A percentile compares a stretch with the other conserved stretches of the same genome.
phyloP scores from a whole-genome alignment of 2,329 filamentous ascomycete genomes.

The Colletotrichum godetiae region DNA sequence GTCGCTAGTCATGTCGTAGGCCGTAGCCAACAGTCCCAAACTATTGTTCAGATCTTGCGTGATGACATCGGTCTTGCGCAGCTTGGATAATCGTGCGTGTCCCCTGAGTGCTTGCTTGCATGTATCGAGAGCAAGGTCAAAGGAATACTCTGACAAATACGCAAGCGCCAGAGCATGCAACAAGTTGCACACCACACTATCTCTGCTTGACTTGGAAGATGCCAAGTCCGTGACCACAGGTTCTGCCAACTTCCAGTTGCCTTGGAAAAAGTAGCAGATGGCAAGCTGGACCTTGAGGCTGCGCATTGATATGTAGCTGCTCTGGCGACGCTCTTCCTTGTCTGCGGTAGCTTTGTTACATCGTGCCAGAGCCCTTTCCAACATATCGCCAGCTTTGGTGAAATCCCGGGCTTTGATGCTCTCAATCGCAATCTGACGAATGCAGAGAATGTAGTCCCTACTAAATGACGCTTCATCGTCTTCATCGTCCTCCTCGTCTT shows the following conservation, averaged over 20 bases:
- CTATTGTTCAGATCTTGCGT: constrained; percentile 38
- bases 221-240: constrained; percentile 35
- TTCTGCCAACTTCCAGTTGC: constrained; percentile 38
- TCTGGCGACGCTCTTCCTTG: neutral
- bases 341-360: neutral
- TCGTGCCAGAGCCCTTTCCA: constrained; percentile 37
- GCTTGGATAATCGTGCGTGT: constrained; percentile 39
- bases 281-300: constrained; percentile 39
- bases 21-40: constrained; percentile 39
- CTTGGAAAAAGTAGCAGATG: constrained; percentile 39
- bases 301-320: constrained; percentile 10
- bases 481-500: constrained; percentile 5
- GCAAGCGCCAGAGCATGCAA: constrained; percentile 40
- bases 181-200: constrained; percentile 38
- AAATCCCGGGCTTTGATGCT: constrained; percentile 41
- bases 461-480: neutral
- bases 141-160: constrained; percentile 37
- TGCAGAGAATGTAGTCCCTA: constrained; percentile 32
- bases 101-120: constrained; percentile 34
- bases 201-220: constrained; percentile 25
- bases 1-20: constrained; percentile 40
- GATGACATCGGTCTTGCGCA: neutral
- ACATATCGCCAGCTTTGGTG: constrained; percentile 1
- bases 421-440: constrained; percentile 39
- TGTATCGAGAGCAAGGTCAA: constrained; percentile 38